Base-by-base conservation (phyloP, 768 basidiomycete species). In the Boletellus ananiceps region DNA sequence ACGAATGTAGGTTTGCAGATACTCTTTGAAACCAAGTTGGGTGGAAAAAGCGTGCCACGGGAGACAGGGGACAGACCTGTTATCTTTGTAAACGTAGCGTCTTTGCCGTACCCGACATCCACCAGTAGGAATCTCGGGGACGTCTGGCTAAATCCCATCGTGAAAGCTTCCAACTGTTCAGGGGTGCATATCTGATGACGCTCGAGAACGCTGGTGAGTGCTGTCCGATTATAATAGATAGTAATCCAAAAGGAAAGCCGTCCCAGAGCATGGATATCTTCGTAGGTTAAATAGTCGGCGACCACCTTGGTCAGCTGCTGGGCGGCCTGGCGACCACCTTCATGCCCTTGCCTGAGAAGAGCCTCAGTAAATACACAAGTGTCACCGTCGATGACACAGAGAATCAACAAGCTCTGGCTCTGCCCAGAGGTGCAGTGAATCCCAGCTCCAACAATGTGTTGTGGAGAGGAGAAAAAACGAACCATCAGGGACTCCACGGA, bases 211-310 rank as follows among this genome's bases (percentile, higher is more conserved):
- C 79, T 77, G 11, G 75, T 62, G 39, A 86, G 68, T 29, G 77
- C 77, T 46, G 68, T 59, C 67, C 78, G 84, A 73, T 85, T 86
- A 68, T 80, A 77, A 70, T 81, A 88, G 53, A 89, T 64, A 38
- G 80, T 80, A 43, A 86, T 78, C 85, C 84, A 88, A 64, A 88
- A 86, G 23, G 86, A 85, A 35, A 86, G 73, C 8, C 82, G 76
- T 27, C 80, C 82, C 50, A 80, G 77, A 47, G 78, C 73, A 46
- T 80, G 79, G 43, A 82, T 69, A 44, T 78, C 80, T 61, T 87
- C 81, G 56, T 71, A 72, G 45, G 81, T 73, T 46, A 89, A 73
- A 66, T 84, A 79, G 52, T 81, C 81, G 37, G 84, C 84, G 44
- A 89, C 83, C 6, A 71, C 72, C 64, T 83, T 80, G 16, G 85